phyloP scores from a whole-genome alignment of 768 basidiomycete species.

The Austroboletus eburneus region DNA sequence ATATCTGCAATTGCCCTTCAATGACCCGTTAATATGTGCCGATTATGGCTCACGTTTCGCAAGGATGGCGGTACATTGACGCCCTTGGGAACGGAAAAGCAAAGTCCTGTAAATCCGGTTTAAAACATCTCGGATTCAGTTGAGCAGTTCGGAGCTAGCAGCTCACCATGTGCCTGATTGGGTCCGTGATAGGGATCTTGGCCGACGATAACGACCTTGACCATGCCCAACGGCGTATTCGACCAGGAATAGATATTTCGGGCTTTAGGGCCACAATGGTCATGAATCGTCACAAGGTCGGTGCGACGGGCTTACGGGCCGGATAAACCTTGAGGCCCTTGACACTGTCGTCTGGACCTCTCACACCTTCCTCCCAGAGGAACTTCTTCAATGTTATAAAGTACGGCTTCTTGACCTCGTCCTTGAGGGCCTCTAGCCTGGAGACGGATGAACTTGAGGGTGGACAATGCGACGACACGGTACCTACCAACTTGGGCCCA shows the following conservation, averaged over 20 bases:
- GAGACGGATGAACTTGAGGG: conserved; percentile 1
- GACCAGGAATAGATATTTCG: conserved; percentile 91
- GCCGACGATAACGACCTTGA: conserved; percentile 86
- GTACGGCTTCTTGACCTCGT: conserved; percentile 74
- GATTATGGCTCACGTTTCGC: conserved; percentile 54
- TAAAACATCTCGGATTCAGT: conserved; percentile 9
- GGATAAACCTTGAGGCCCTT: conserved; percentile 67
- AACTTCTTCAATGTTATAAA: conserved; percentile 70
- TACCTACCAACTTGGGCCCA: conserved; percentile 66
- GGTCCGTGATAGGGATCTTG: conserved; percentile 85
- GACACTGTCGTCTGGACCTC: conserved; percentile 44
- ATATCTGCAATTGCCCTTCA: conserved; percentile 54
- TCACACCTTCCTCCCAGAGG: conserved; percentile 62
- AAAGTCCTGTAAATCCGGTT: conserved; percentile 50
- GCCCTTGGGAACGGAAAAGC: conserved; percentile 87
- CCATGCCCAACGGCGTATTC: conserved; percentile 75
- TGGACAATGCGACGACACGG: not conserved
- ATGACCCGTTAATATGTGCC: conserved; percentile 5
- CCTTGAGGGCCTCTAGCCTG: conserved; percentile 72
- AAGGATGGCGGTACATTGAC: conserved; percentile 76
- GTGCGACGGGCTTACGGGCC: conserved; percentile 47
- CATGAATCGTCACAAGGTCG: conserved; percentile 27
- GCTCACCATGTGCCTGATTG: conserved; percentile 80
- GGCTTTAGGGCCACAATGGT: conserved; percentile 41
- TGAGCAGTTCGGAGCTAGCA: not conserved